These are phyloP conservation scores for Colletotrichum coccodes DNA, from an alignment of 2,329 filamentous ascomycete genomes.

Conservation along the genomic window DNA sequence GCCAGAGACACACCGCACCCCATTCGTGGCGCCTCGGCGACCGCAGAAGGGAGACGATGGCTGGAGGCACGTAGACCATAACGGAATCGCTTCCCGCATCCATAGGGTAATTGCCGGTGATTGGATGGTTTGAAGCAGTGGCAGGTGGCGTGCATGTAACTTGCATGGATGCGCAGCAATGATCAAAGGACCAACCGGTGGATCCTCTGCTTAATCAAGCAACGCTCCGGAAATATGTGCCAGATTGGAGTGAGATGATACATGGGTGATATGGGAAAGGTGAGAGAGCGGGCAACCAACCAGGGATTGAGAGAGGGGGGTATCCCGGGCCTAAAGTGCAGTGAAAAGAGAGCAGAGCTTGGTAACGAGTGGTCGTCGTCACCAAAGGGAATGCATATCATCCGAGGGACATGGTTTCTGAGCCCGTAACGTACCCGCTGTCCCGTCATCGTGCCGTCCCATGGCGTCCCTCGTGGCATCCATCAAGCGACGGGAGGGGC, in stretches of 20 bases:
- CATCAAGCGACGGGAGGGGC: neutral
- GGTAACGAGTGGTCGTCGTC: neutral
- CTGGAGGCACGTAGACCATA: neutral
- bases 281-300: neutral
- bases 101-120: neutral
- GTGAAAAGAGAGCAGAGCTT: neutral
- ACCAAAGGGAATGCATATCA: neutral
- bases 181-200: neutral
- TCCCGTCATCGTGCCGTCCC: slow-evolving; percentile 9
- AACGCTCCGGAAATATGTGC: neutral
- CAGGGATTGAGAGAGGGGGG: neutral
- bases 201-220: neutral
- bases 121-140: neutral
- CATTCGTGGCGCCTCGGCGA: neutral
- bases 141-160: neutral
- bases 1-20: neutral
- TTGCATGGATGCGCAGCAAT: neutral
- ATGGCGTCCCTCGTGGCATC: neutral
- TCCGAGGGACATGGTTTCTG: neutral
- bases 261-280: neutral
- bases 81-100: neutral
- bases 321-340: neutral
- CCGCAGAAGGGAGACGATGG: neutral
- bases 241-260: neutral
- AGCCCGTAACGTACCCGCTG: neutral